These are phyloP conservation scores for Hypoxylon sp. DNA, from an alignment of 2,329 filamentous ascomycete genomes.

Conservation along the genomic window DNA sequence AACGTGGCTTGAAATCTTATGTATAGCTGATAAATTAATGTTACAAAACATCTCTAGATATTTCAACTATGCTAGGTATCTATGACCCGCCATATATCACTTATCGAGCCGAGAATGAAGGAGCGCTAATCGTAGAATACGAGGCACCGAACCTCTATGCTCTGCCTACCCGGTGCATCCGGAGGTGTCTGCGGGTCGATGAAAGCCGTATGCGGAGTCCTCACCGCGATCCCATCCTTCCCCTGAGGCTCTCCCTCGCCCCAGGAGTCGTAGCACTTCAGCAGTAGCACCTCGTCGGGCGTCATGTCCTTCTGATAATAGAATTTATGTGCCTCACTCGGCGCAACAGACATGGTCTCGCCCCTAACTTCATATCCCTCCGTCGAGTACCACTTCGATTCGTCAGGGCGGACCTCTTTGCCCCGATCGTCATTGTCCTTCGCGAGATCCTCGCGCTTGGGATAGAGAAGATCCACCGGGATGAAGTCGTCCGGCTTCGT, in stretches of 20 bases:
- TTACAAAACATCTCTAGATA: too few species aligned
- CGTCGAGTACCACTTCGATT: constrained; percentile 59
- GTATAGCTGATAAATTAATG: too few species aligned
- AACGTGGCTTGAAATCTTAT: too few species aligned
- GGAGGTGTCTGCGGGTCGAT: constrained; percentile 65
- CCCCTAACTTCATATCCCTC: constrained; percentile 72
- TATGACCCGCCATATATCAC: neutral
- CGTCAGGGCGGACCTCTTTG: constrained; percentile 68
- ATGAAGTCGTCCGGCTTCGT: constrained; percentile 70
- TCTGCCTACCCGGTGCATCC: constrained; percentile 64
- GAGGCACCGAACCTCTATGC: constrained; percentile 73
- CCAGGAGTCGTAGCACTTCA: constrained; percentile 67
- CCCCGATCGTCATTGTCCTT: constrained; percentile 69
- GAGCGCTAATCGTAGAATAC: constrained; percentile 67
- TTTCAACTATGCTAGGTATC: too few species aligned
- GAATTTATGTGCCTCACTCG: constrained; percentile 70
- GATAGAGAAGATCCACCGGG: constrained; percentile 73
- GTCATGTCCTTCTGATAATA: constrained; percentile 78
- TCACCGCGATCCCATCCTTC: constrained; percentile 58
- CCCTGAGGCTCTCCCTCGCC: constrained; percentile 53
- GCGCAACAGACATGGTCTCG: constrained; percentile 71
- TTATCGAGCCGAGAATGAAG: neutral
- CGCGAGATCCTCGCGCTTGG: constrained; percentile 53
- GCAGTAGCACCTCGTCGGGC: constrained; percentile 61
- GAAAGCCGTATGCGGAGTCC: constrained; percentile 68